These are phyloP conservation scores for Blepharisma undulans DNA, from an alignment of 169 alveolate species.

Conservation along the genomic window DNA sequence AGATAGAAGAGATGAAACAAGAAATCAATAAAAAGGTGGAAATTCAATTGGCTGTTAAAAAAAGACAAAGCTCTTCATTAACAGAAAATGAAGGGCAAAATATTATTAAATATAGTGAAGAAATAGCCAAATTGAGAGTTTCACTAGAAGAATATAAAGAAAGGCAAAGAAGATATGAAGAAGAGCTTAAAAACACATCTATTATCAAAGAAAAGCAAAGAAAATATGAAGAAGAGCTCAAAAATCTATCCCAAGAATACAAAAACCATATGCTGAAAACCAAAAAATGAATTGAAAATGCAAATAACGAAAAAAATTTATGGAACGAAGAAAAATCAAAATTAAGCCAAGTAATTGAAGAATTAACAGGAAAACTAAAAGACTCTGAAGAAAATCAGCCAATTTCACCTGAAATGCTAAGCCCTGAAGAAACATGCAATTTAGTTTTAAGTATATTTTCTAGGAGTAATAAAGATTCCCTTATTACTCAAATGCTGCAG, in stretches of 20 bases:
- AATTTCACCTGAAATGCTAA: slow-evolving; percentile 32
- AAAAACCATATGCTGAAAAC: not conserved
- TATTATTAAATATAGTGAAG: not conserved
- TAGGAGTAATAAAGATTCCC: not conserved
- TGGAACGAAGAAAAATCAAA: not conserved
- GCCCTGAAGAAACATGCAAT: slow-evolving; percentile 22
- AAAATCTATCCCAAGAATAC: not conserved
- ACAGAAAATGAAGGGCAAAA: not conserved
- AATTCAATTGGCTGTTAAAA: not conserved
- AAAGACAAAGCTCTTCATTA: not conserved
- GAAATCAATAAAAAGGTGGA: not conserved
- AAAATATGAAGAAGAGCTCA: not conserved
- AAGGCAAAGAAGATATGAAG: slow-evolving; percentile 16
- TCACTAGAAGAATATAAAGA: not conserved
- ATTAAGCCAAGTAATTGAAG: not conserved
- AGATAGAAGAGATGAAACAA: not conserved
- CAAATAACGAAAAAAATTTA: not conserved
- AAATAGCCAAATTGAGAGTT: not conserved
- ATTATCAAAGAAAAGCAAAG: too few relatives aligned
- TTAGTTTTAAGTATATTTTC: slow-evolving; percentile 20
- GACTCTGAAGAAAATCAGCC: not conserved
- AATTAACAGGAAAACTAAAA: not conserved
- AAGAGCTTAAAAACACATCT: too few relatives aligned
- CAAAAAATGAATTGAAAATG: slow-evolving; percentile 8
- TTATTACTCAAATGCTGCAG: not conserved